These are phyloP conservation scores for Coemansia brasiliensis DNA, from an alignment of 192 early-diverging fungal genomes.

Conservation along the genomic window DNA sequence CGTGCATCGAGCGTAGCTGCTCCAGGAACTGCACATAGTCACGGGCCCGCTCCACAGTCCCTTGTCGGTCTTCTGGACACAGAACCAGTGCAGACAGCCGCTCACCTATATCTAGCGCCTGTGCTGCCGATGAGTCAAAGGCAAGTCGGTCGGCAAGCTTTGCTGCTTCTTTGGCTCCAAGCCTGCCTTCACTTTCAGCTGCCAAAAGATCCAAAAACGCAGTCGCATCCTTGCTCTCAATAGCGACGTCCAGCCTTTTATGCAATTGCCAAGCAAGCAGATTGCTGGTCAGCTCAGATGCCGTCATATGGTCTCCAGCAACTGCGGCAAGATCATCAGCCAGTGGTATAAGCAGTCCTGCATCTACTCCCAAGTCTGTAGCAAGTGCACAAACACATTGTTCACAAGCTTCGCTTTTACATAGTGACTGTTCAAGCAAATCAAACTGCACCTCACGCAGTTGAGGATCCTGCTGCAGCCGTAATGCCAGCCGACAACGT, in stretches of 20 bases:
- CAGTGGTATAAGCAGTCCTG: neutral
- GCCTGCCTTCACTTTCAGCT: neutral
- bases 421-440: neutral
- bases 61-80: neutral
- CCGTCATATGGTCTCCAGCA: neutral
- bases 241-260: neutral
- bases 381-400: neutral
- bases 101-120: neutral
- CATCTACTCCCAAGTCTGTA: neutral
- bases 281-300: neutral
- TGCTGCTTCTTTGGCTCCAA: conserved; percentile 9
- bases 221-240: neutral
- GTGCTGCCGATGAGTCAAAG: conserved; percentile 11
- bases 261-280: neutral
- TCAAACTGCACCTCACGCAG: neutral
- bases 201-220: conserved; percentile 9
- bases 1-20: conserved; percentile 10
- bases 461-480: neutral
- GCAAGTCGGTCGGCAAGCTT: conserved; percentile 6
- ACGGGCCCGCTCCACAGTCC: neutral
- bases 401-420: neutral
- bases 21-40: conserved; percentile 16
- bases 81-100: conserved; percentile 8
- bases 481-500: conserved; percentile 13
- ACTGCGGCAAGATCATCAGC: neutral